Base-by-base conservation (phyloP, 495 filamentous ascomycete species). In the Aspergillus sparsus region DNA sequence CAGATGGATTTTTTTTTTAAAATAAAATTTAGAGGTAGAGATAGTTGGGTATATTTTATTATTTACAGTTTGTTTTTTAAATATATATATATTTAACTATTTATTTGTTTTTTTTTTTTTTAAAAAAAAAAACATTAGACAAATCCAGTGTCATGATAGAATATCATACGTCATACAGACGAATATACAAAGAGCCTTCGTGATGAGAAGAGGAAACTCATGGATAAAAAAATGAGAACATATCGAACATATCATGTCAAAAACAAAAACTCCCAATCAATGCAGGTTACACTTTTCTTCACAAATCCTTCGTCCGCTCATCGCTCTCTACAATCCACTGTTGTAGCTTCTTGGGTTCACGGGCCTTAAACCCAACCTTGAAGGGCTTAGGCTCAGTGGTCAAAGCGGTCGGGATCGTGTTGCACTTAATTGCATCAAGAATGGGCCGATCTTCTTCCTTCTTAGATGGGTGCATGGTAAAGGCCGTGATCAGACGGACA, bases 311-410 rank as follows among this genome's bases (percentile, higher is more conserved):
- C 34, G 84, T 88, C 67, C 82, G 76, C 68, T 82, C 77, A 60
- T 88, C 79, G 65, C 82, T 83, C 67, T 80, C 79, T 13, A 46
- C 66, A 59, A 85, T 82, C 82, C 82, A 86, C 51, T 69, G 55
- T 66, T 78, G 67, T 62, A 84, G 49, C 57, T 58, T 70, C 61
- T 46, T 66, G 33, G 71, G 61, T 66, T 85, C 75, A 27, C 83
- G 72, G n/a, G 76, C 67, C 37, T 67, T 71, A 57, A 86, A 80
- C 3, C 81, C 76, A 15, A 81, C 74, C 72, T 86, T 86, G 69
- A 89, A 89, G n/a, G 81, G 79, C 78, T 87, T 88, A 7, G 87
- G 86, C 67, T 89, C 86, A 49, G 85, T 83, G 7, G 86, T 89
- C 74, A 89, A 70, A n/a, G 80, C 81, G 31, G 86, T 89, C 7